Evolutionary conservation across 2,329 filamentous ascomycete species (phyloP), one percentile per base, ranked within the genome.

Genomic region (Drechslera avenae): DNA sequence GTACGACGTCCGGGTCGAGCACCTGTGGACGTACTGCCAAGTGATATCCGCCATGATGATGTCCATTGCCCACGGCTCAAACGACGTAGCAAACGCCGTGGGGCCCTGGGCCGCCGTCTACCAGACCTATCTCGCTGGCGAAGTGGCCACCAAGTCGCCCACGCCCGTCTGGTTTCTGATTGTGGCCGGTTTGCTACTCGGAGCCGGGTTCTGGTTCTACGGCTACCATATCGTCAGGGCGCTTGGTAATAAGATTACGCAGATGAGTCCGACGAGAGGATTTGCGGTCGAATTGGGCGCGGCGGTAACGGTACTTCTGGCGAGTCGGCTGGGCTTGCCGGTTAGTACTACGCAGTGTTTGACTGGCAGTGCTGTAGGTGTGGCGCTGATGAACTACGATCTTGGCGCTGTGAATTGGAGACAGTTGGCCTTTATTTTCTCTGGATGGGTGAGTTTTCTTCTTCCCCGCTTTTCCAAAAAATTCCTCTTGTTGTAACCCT

Each of bases 11-110:
- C 69, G 73, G 4, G 76, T 78, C 12, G 78, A 80, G 60, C 76
- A 81, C 63, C 66, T 78, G 41, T 79, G 74, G 72, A 78, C 77
- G 1, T 80, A 71, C 49, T 67, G 66, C 42, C 69, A 72, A 46
- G 66, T 72, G 21, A 52, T 75, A 31, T 69, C 86, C 26, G 87
- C 87, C 50, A 87, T 85, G 76, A 89, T 86, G 51, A 86, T 86
- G 26, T 88, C 86, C 2, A 89, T 90, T 62, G 86, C 86, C 1
- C 87, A 88, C 73, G 86, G 86, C 18, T 83, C 84, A 59, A 88
- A 88, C 68, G 86, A 88, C 54, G 82, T 88, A 16, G 77, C 82
- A 60, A 87, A 83, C 65, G 83, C 59, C 3, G 62, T 66, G 7
- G 64, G 60, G 7, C 85, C 85, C 1, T 86, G 83, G 64, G 82